Percentiles rank a stretch among this genome's conserved stretches.
Evolutionary conservation across 2,329 filamentous ascomycete genomes (phyloP).

Genomic region (Phialophora expanda): DNA sequence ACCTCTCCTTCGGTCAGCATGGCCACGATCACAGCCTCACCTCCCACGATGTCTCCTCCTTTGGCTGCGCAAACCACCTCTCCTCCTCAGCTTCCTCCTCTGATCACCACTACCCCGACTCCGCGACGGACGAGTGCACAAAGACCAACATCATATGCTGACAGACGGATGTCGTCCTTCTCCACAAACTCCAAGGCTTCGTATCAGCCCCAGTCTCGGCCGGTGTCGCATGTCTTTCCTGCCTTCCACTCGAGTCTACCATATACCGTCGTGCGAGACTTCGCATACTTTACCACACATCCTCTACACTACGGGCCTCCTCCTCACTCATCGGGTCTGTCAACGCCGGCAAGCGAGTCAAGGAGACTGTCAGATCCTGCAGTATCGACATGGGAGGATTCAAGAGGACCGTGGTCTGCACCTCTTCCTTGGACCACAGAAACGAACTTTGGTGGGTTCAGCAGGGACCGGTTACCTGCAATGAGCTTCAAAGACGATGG

Average conservation of each 20-base stretch:
- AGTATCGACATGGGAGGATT: slow-evolving; percentile 74
- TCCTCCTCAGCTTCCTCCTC: slow-evolving; percentile 53
- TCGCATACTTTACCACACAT: slow-evolving; percentile 83
- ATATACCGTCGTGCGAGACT: slow-evolving; percentile 93
- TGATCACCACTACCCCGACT: slow-evolving; percentile 55
- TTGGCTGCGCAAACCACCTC: slow-evolving; percentile 42
- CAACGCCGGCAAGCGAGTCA: slow-evolving; percentile 82
- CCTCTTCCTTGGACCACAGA: slow-evolving; percentile 50
- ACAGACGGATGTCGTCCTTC: slow-evolving; percentile 82
- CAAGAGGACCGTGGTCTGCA: slow-evolving; percentile 62
- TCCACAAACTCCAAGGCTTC: slow-evolving; percentile 68
- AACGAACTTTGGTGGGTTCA: slow-evolving; percentile 52
- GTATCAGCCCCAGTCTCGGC: slow-evolving; percentile 68
- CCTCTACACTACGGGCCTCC: slow-evolving; percentile 94
- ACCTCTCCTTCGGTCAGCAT: slow-evolving; percentile 33
- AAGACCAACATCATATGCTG: slow-evolving; percentile 77
- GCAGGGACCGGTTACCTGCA: slow-evolving; percentile 70
- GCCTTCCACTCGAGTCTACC: slow-evolving; percentile 82
- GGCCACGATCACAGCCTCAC: slow-evolving; percentile 47
- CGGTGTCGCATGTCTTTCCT: slow-evolving; percentile 80
- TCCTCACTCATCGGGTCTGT: slow-evolving; percentile 75
- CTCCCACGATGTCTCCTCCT: slow-evolving; percentile 42
- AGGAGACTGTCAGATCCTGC: slow-evolving; percentile 81
- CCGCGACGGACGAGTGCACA: slow-evolving; percentile 64
- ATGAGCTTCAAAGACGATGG: slow-evolving; percentile 81